Conservation (phyloP, 768 basidiomycete species). For the Boletus rubescentipes region DNA sequence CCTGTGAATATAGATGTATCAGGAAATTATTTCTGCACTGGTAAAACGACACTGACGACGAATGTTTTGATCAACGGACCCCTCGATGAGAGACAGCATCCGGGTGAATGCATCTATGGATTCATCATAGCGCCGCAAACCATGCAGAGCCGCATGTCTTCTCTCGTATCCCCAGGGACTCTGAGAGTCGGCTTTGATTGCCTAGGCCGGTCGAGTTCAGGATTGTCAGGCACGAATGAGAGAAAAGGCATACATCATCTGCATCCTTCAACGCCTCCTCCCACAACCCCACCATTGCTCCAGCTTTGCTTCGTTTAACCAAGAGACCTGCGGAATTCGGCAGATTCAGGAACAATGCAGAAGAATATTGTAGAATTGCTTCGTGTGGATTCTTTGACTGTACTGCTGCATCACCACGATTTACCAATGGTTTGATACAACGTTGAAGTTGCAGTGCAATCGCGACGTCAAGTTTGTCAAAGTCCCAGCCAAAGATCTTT, state of each 20-base stretch:
- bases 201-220: background rate
- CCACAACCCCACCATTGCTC: background rate
- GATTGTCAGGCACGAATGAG: fast-evolving
- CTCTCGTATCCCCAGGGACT: background rate
- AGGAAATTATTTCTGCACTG: fast-evolving
- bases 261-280: constrained; percentile 14
- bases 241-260: background rate
- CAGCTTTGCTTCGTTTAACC: constrained; percentile 4
- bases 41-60: background rate
- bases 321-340: background rate
- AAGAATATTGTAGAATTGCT: constrained; percentile 5
- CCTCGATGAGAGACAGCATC: background rate
- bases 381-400: background rate
- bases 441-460: no score
- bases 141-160: constrained; percentile 2
- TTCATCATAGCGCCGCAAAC: background rate
- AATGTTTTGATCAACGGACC: background rate
- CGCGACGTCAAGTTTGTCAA: no score
- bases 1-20: background rate
- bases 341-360: background rate
- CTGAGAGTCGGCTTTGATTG: background rate
- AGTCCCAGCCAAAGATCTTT: no score
- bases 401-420: background rate
- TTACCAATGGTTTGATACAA: background rate
- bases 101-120: background rate